These are phyloP conservation scores for Przewalskia tangutica DNA, from an alignment of 257 asterid genomes.

Conservation along the genomic window DNA sequence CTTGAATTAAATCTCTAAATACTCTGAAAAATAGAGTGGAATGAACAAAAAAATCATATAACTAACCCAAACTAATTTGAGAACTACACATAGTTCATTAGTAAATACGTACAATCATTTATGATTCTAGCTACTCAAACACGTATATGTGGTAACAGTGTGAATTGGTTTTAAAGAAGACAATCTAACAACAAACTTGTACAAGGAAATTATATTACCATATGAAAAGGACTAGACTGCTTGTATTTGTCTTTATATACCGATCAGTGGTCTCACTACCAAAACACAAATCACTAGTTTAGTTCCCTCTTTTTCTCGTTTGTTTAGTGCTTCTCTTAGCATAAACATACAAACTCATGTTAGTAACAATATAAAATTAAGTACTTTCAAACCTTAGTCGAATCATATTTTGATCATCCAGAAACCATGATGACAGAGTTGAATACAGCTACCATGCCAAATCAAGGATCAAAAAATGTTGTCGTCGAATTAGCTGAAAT, in stretches of 20 bases:
- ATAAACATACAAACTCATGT: not conserved
- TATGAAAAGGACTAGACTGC: not conserved
- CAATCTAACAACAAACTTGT: no score
- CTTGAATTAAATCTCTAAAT: not conserved
- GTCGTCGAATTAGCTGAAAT: not conserved
- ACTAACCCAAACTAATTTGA: no score
- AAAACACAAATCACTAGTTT: not conserved
- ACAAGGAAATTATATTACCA: no score
- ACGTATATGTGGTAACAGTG: no score
- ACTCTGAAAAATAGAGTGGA: not conserved
- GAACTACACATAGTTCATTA: no score
- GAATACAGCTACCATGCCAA: not conserved
- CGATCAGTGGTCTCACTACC: not conserved
- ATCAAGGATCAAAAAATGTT: not conserved
- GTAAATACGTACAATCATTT: no score
- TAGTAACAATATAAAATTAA: not conserved
- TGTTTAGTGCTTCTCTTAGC: not conserved
- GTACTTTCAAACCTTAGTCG: not conserved
- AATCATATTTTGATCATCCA: not conserved
- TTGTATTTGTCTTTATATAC: not conserved
- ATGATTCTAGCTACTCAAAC: no score
- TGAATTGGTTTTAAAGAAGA: no score
- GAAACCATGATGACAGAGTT: not conserved
- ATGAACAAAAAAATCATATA: no score
- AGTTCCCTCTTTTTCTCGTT: not conserved